Percentiles rank a stretch among this genome's conserved stretches.
phyloP scores from a whole-genome alignment of 1,284 basidiomycete species.

The Amylostereum chailletii region DNA sequence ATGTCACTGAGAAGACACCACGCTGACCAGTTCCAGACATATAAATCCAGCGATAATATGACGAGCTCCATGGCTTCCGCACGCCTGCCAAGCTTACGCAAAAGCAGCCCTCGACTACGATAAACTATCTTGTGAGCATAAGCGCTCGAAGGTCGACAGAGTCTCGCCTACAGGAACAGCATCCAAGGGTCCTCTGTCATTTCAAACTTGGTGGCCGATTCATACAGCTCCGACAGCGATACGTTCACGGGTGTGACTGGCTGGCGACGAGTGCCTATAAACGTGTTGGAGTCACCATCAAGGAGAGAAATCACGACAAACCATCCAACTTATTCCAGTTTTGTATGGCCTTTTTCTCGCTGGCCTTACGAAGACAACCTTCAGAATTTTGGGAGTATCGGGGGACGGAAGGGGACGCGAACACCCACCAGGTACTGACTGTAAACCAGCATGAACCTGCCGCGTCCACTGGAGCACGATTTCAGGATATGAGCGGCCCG shows the following conservation, averaged over 20 bases:
- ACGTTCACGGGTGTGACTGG: slow-evolving; percentile 64
- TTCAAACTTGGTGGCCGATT: slow-evolving; percentile 31
- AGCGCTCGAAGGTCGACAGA: slow-evolving; percentile 3
- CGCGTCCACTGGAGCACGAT: slow-evolving; percentile 60
- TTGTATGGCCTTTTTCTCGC: slow-evolving; percentile 57
- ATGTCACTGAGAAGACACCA: slow-evolving; percentile 82
- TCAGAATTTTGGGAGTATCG: slow-evolving; percentile 6
- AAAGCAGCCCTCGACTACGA: slow-evolving; percentile 59
- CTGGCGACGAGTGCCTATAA: slow-evolving; percentile 62
- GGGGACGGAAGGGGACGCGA: slow-evolving; percentile 6
- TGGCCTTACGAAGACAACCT: slow-evolving; percentile 30
- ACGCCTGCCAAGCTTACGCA: slow-evolving; percentile 68
- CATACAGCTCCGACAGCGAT: slow-evolving; percentile 52
- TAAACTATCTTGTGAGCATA: slow-evolving; percentile 7
- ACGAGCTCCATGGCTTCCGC: slow-evolving; percentile 83
- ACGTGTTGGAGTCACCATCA: slow-evolving; percentile 1
- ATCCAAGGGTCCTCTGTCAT: slow-evolving; percentile 73
- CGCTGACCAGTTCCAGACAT: slow-evolving; percentile 94
- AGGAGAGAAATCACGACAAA: slow-evolving; percentile 25
- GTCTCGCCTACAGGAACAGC: slow-evolving; percentile 66
- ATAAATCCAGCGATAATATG: slow-evolving; percentile 69
- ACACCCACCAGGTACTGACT: slow-evolving; percentile 75
- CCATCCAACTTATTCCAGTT: slow-evolving; percentile 71
- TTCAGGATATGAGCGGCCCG: slow-evolving; percentile 64
- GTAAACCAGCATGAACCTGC: slow-evolving; percentile 75